Base-by-base conservation (phyloP, 306 rosid genomes). In the Pachyrhizus erosus region DNA sequence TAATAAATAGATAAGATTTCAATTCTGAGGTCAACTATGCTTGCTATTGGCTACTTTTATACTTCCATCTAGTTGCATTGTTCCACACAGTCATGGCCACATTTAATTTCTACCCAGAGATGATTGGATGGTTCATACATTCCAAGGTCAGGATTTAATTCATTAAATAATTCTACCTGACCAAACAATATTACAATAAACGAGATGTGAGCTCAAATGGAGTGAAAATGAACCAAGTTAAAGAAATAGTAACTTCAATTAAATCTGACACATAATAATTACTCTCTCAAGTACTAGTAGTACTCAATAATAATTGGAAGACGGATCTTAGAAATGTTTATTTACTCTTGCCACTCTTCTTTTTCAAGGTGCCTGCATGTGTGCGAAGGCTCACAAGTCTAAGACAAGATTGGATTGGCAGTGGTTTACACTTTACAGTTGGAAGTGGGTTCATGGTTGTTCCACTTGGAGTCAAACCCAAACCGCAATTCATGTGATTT, bases 401-500 rank as follows among this genome's bases (percentile, higher is more conserved):
- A 67, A 69, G 54, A 69, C 74, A 76, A 26, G 45, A 39, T 46
- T 17, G 46, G 54, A n/a, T 26, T 66, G 61, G 46, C 5, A 82
- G 37, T 54, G 62, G 21, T 31, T 64, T 64, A 64, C 12, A 9
- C 52, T 39, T 68, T 82, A 45, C 77, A 75, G 81, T 39, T 57
- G 79, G 34, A 20, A 4, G 75, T 46, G 79, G 55, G 74, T 21
- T 12, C 26, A 24, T 5, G 76, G 73, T 20, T 21, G 71, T 66
- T 68, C 54, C 55, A 2, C n/a, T 43, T 57, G 72, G 37, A 31
- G 49, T 15, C 26, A 45, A 45, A 69, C 73, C 67, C 78, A 76
- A 76, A 9, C 78, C 73, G 39, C 34, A 69, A 45, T 70, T 60
- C 82, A 82, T 82, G 86, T 83, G 78, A 69, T 69, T 37, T 69